Base-by-base conservation (phyloP, 148 eudicot genomes). In the Dianthus caryophyllus region DNA sequence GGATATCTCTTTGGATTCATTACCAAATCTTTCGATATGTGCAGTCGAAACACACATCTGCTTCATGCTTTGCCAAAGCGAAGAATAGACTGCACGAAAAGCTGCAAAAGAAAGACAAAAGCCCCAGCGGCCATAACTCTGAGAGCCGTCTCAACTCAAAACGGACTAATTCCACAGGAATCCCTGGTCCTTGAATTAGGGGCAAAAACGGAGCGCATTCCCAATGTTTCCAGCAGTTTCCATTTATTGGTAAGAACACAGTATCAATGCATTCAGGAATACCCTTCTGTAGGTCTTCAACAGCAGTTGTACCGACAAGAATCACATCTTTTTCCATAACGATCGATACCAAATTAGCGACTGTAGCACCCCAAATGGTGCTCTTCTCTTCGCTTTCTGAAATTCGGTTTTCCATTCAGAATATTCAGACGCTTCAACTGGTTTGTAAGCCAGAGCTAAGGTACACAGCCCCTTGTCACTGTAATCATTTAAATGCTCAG, bases 161-260 rank as follows among this genome's bases (percentile, higher is more conserved):
- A 39, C n/a, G n/a, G n/a, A n/a, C n/a, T 54, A 39, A 20, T 11
- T 25, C 22, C 30, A 12, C 46, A 59, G n/a, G 33, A 24, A 41
- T 13, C n/a, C n/a, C n/a, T n/a, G n/a, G n/a, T n/a, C n/a, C n/a
- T n/a, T n/a, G n/a, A 26, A 56, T n/a, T 7, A 36, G 20, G 50
- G 22, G 58, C 17, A 68, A 33, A 50, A 31, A 50, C 26, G 67
- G 63, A 47, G 69, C 64, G 80, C 88, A 64, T 26, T 89, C 98
- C 98, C 98, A 71, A 93, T 93, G 76, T 93, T 93, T 44, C 89
- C 88, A 52, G 99, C 99, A 65, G 99, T 94, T 85, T 94, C 99
- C 97, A 94, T 88, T 81, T 94, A 48, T 97, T 97, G 13, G 99
- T 94, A 60, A 94, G 87, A 79, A 94, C 99, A 97, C 99, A 94